Evolutionary conservation across 768 basidiomycete genomes (phyloP).

Genomic region (Leccinum longicurvipes): DNA sequence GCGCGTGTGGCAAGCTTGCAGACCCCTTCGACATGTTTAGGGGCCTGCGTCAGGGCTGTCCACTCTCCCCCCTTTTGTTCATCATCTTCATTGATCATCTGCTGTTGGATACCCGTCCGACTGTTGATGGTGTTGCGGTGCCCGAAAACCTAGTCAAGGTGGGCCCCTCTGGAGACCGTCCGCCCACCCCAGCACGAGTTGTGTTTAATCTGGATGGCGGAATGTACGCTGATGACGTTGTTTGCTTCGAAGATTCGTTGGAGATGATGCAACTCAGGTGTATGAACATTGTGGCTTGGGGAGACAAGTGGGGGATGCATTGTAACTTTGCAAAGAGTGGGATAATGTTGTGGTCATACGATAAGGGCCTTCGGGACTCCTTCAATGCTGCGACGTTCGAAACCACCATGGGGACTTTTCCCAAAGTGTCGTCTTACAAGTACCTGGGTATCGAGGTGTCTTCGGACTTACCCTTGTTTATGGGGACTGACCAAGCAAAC

Average conservation of each 20-base stretch:
- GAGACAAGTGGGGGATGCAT: not conserved
- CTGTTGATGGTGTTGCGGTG: not conserved
- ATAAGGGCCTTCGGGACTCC: not conserved
- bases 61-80: not conserved
- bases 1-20: not conserved
- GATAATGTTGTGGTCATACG: not conserved
- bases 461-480: not conserved
- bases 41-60: not conserved
- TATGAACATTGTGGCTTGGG: not conserved
- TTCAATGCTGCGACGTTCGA: not conserved
- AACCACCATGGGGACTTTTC: not conserved
- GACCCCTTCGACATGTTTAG: not conserved
- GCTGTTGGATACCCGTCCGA: not conserved
- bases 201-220: not conserved
- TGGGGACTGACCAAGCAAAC: not conserved
- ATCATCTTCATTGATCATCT: not conserved
- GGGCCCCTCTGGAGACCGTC: too few relatives aligned
- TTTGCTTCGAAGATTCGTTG: not conserved
- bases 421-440: not conserved
- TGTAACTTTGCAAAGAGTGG: not conserved
- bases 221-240: not conserved
- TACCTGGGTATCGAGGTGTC: not conserved
- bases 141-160: too few relatives aligned
- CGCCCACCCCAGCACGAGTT: too few relatives aligned
- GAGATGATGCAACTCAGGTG: not conserved